Evolutionary conservation across 148 eudicot species (phyloP).

Genomic region (Heliamphora exappendiculata): DNA sequence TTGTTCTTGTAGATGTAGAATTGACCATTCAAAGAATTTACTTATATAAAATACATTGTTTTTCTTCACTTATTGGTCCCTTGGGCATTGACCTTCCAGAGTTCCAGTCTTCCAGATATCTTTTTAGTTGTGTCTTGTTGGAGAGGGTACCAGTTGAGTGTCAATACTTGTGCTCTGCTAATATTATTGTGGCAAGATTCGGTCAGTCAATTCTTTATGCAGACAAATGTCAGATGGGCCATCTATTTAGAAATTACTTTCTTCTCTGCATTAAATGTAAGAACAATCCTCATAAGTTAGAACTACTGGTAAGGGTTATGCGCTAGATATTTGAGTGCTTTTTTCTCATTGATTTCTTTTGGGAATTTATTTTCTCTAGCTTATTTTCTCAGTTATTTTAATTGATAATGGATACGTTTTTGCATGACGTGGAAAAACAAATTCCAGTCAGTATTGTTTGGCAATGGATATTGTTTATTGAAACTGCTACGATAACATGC

Average conservation of each 20-base stretch:
- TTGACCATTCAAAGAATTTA: background rate
- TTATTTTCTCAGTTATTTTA: background rate
- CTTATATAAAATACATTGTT: background rate
- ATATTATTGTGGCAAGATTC: background rate
- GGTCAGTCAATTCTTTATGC: background rate
- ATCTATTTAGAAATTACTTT: background rate
- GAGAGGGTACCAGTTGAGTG: background rate
- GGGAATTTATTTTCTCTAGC: background rate
- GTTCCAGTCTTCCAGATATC: background rate
- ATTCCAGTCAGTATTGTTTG: background rate
- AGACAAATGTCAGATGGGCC: background rate
- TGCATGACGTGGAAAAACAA: background rate
- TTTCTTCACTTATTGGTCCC: too few relatives aligned
- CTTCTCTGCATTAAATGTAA: background rate
- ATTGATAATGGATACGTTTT: background rate
- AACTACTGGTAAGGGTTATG: background rate
- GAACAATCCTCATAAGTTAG: background rate
- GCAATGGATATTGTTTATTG: background rate
- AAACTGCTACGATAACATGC: background rate
- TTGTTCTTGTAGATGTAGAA: background rate
- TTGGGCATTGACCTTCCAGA: too few relatives aligned
- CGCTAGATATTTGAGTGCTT: background rate
- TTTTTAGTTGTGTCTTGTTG: background rate
- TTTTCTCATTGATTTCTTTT: background rate
- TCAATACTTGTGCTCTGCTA: background rate